Evolutionary conservation across 1,284 basidiomycete species (phyloP), one percentile per base, ranked within the genome.

Genomic region (Leccinum variabile): DNA sequence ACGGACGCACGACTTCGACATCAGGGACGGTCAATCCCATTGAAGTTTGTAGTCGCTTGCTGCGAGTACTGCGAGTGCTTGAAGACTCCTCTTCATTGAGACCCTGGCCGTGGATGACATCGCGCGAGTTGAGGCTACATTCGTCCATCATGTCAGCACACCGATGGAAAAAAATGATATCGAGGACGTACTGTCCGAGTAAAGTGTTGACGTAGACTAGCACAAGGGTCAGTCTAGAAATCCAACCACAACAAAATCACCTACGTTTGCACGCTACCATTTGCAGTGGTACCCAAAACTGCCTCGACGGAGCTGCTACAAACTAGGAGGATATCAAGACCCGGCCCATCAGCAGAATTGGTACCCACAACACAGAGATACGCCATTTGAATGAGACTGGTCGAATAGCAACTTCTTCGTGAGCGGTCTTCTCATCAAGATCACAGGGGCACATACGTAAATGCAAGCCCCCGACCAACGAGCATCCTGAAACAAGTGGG

Each of bases 211-310:
- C 65, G 18, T 75, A 73, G 28, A 76, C 75, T 75, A 52, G 18
- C 39, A 59, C 2, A 8, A 16, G 9, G 1, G n/a, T 63, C 16
- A 68, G 59, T 28, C 25, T 13, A n/a, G 32, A 22, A 46, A 28
- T 9, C n/a, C 10, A 6, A 13, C 8, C 7, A 4, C 3, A 32
- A 6, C 10, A 8, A n/a, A 1, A 25, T 22, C 22, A 67, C 76
- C 10, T 46, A 76, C 78, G 7, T 64, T 79, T 80, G 64, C 68
- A 64, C 6, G 71, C 61, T 13, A 77, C 56, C 73, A 79, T 78
- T 61, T 79, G 74, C 18, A 79, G 62, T 14, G 76, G 68, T 46
- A 80, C 65, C 79, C 78, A 79, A 49, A 67, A 68, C 54, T 67
- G 75, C 44, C 65, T 69, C 10, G 67, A 66, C 0, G 78, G 77